Conservation (phyloP, 352 stramenopile species). For the Lagenidium giganteum region DNA sequence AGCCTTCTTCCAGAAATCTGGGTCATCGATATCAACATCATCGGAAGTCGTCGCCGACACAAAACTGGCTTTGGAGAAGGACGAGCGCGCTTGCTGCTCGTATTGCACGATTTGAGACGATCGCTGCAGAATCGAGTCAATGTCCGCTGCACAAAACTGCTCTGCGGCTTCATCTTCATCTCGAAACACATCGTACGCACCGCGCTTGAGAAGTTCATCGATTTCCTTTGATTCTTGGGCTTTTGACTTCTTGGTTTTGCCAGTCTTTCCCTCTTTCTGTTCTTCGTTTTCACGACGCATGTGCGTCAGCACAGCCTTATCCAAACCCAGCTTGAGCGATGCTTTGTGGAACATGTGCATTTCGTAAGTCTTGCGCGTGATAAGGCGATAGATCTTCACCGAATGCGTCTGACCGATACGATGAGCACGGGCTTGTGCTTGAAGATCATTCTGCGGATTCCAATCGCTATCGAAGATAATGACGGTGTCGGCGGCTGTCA, state of each 20-base stretch:
- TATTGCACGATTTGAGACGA: conserved; percentile 75
- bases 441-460: conserved; percentile 95
- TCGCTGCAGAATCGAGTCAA: conserved; percentile 94
- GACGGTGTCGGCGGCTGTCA: conserved; percentile 89
- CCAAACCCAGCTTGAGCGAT: conserved; percentile 83
- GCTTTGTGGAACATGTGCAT: conserved; percentile 91
- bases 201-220: conserved; percentile 82
- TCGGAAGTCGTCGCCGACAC: conserved; percentile 77
- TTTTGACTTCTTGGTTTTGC: conserved; percentile 47
- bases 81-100: conserved; percentile 57
- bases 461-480: conserved; percentile 98
- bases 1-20: conserved; percentile 99
- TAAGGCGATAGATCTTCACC: conserved; percentile 80
- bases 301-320: conserved; percentile 86
- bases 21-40: conserved; percentile 95
- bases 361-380: conserved; percentile 86
- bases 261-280: conserved; percentile 34
- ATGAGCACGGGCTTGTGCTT: conserved; percentile 86
- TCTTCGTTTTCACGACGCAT: conserved; percentile 82
- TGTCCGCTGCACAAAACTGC: conserved; percentile 95
- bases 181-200: conserved; percentile 83
- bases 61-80: conserved; percentile 89
- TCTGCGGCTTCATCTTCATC: conserved; percentile 84
- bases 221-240: conserved; percentile 81
- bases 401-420: conserved; percentile 85